These are phyloP conservation scores for Aspergillus piperis DNA, from an alignment of 2,329 filamentous ascomycete genomes.

Conservation along the genomic window DNA sequence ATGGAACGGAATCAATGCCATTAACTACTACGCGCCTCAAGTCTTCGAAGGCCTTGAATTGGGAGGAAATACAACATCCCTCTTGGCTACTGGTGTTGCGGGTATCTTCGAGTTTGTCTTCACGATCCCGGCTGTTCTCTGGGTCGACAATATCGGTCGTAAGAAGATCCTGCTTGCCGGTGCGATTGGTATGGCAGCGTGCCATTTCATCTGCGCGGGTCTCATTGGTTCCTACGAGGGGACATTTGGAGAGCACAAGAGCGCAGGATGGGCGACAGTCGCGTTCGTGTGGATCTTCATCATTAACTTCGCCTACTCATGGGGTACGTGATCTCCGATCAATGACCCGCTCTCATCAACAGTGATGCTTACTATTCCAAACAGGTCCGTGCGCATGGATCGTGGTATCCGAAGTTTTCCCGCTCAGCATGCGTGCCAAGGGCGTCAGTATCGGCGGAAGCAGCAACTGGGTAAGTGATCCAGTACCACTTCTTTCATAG, in stretches of 20 bases:
- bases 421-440: constrained; percentile 67
- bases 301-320: constrained; percentile 72
- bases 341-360: neutral
- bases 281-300: constrained; percentile 67
- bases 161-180: constrained; percentile 48
- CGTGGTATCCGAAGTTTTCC: constrained; percentile 73
- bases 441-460: constrained; percentile 36
- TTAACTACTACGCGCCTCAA: constrained; percentile 43
- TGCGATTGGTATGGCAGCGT: constrained; percentile 69
- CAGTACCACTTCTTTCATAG: neutral
- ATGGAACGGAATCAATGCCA: constrained; percentile 48
- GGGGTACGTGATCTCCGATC: constrained; percentile 43
- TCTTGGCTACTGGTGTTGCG: constrained; percentile 44
- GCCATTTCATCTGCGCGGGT: constrained; percentile 70
- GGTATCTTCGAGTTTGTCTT: constrained; percentile 44
- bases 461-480: constrained; percentile 36
- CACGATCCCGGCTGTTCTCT: constrained; percentile 45
- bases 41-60: constrained; percentile 40
- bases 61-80: constrained; percentile 38
- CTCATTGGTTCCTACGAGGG: constrained; percentile 67
- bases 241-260: constrained; percentile 58
- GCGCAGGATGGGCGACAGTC: constrained; percentile 70
- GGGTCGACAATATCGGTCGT: constrained; percentile 44
- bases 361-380: neutral
- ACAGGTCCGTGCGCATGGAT: constrained; percentile 56